Conservation (phyloP, 1,139 yeast genomes). For the Yamadazyma atlantica region DNA sequence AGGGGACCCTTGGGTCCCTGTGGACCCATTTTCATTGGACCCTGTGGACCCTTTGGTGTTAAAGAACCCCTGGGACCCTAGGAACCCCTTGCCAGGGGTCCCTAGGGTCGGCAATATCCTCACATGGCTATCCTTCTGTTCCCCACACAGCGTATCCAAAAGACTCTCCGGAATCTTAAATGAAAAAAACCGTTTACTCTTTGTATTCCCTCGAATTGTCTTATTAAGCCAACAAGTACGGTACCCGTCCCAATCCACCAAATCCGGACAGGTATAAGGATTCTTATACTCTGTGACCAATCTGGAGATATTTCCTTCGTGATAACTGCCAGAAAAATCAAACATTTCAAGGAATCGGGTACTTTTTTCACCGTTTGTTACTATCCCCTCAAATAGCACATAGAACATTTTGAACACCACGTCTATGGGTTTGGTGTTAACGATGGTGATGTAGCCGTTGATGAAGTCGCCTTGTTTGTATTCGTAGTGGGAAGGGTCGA, state of each 20-base stretch:
- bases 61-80: no score
- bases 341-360: constrained; percentile 42
- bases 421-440: constrained; percentile 24
- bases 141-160: constrained; percentile 40
- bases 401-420: constrained; percentile 45
- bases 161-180: constrained; percentile 41
- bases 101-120: constrained; percentile 44
- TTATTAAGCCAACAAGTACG: constrained; percentile 24
- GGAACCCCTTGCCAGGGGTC: constrained; percentile 13
- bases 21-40: no score
- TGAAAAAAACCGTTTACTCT: constrained; percentile 42
- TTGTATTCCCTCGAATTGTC: constrained; percentile 26
- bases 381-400: constrained; percentile 40
- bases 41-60: no score
- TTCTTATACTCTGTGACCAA: constrained; percentile 25
- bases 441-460: constrained; percentile 36
- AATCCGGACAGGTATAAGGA: constrained; percentile 16
- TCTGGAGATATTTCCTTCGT: constrained; percentile 31
- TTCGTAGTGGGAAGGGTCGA: constrained; percentile 36
- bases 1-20: constrained; percentile 30
- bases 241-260: constrained; percentile 24
- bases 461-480: constrained; percentile 43
- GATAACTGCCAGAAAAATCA: constrained; percentile 44
- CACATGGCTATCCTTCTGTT: constrained; percentile 34
- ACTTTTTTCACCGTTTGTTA: constrained; percentile 12